Evolutionary conservation across 768 basidiomycete genomes (phyloP).

Genomic region (Terana coerulea): DNA sequence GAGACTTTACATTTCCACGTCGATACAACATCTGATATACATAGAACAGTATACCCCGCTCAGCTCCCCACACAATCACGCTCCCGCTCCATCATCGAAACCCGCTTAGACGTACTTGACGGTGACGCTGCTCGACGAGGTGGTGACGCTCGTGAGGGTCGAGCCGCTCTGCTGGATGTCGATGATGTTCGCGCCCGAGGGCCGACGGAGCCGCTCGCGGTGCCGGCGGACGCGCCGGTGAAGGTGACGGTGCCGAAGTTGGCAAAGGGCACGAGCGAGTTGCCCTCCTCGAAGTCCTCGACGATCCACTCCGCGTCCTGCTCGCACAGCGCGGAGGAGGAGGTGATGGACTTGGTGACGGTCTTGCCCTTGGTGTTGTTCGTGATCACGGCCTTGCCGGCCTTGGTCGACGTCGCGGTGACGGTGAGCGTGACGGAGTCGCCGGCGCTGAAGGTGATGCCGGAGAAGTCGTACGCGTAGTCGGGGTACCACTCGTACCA

Average conservation of each 20-base stretch:
- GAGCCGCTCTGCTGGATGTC: too few relatives aligned
- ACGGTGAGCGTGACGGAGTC: slow-evolving; percentile 3
- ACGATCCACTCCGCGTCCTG: slow-evolving; percentile 32
- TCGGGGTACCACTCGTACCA: slow-evolving; percentile 30
- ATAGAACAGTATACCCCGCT: too few relatives aligned
- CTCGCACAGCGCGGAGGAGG: slow-evolving; percentile 19
- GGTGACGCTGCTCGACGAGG: too few relatives aligned
- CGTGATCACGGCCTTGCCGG: slow-evolving; percentile 21
- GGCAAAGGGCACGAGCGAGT: slow-evolving; percentile 27
- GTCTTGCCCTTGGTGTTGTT: slow-evolving; percentile 20
- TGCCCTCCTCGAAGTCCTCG: slow-evolving; percentile 9
- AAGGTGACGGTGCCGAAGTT: slow-evolving; percentile 31
- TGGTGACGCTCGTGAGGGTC: too few relatives aligned
- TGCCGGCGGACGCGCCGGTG: slow-evolving; percentile 25
- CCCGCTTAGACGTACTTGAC: too few relatives aligned
- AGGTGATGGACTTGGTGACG: slow-evolving; percentile 22
- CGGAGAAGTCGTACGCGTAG: slow-evolving; percentile 23
- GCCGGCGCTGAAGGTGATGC: slow-evolving; percentile 16
- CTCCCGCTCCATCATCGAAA: too few relatives aligned
- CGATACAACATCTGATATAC: too few relatives aligned
- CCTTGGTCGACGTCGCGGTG: background rate
- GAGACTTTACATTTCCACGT: too few relatives aligned
- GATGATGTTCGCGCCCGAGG: slow-evolving; percentile 26
- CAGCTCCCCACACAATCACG: too few relatives aligned
- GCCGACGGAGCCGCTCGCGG: slow-evolving; percentile 19